Evolutionary conservation across 352 stramenopile species (phyloP), one percentile per base, ranked within the genome.

Genomic region (Globisporangium perplexum): DNA sequence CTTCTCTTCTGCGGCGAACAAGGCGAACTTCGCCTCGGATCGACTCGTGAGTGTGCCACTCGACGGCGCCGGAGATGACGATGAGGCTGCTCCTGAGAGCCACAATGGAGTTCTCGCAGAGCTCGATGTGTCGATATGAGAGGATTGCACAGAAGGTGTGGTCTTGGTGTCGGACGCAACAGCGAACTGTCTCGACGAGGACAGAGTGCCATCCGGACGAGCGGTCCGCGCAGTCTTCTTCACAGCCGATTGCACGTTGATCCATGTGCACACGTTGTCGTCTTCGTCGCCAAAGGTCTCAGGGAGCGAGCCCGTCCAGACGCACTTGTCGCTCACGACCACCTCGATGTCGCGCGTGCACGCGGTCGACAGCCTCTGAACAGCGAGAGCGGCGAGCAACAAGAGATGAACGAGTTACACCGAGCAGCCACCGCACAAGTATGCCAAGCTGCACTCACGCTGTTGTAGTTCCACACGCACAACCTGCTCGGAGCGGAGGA

Each of bases 381-480:
- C 31, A 36, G 31, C 7, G 31, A 36, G n/a, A n/a, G n/a, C n/a
- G n/a, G n/a, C 30, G 30, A 11, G 8, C 12, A 36, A 17, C 8
- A 39, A 18, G 33, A 39, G 33, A 39, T 17, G 12, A n/a, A 17
- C 33, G 18, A 11, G 33, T 39, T 18, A 18, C 3, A 18, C 4
- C 2, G 14, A 17, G 15, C 15, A 7, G 22, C 20, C 7, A 14
- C 23, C 14, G 7, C 18, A 18, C n/a, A 56, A n/a, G 3, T 18
- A 2, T 17, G 11, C 10, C 7, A 28, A 15, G 2, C 8, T 8
- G 38, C 38, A 66, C 78, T 23, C 64, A 90, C 79, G 30, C 72
- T 83, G 54, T 90, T 93, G 65, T 81, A 88, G 63, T 90, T 93
- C 83, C 83, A 93, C 1, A 93, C 53, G 30, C 83, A 90, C 4